Conservation (phyloP, 1,139 yeast genomes). For the Geotrichum bryndzae region DNA sequence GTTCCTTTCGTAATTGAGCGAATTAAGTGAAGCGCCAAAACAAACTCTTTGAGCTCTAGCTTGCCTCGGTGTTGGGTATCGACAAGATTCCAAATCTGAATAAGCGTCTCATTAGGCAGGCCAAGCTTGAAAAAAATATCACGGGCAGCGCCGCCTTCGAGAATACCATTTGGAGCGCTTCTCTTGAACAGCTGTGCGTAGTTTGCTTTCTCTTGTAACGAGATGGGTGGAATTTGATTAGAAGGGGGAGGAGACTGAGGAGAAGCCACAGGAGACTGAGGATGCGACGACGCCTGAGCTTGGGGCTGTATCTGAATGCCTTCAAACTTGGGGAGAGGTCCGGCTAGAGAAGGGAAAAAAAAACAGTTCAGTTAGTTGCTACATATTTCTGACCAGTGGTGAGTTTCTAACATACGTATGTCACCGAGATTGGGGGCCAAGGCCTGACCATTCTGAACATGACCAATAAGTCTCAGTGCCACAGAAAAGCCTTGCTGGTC, state of each 20-base stretch:
- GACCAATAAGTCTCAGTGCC: slow-evolving; percentile 86
- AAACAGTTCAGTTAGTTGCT: not conserved
- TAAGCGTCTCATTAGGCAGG: slow-evolving; percentile 66
- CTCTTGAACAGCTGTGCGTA: slow-evolving; percentile 70
- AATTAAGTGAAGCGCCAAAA: slow-evolving; percentile 90
- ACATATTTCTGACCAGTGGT: not conserved
- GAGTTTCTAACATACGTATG: slow-evolving; percentile 19
- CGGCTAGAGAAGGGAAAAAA: slow-evolving; percentile 32
- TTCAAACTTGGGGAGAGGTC: slow-evolving; percentile 44
- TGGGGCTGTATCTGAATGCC: slow-evolving; percentile 19
- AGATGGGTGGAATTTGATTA: slow-evolving; percentile 1
- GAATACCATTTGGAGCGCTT: slow-evolving; percentile 51
- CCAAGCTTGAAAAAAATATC: slow-evolving; percentile 84
- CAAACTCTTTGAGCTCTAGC: slow-evolving; percentile 65
- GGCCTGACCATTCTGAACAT: slow-evolving; percentile 68
- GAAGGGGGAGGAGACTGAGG: not conserved
- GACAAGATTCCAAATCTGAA: slow-evolving; percentile 82
- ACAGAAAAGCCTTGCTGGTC: slow-evolving; percentile 74
- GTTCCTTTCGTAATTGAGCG: slow-evolving; percentile 70
- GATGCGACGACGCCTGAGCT: not conserved
- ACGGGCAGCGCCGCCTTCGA: slow-evolving; percentile 72
- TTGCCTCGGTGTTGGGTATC: slow-evolving; percentile 71
- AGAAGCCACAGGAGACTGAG: slow-evolving; percentile 1
- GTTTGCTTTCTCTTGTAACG: slow-evolving; percentile 36
- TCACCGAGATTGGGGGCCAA: slow-evolving; percentile 50